Evolutionary conservation across 345 rosid genomes (phyloP), one percentile per base, ranked within the genome.

Genomic region (Murraya koenigii): DNA sequence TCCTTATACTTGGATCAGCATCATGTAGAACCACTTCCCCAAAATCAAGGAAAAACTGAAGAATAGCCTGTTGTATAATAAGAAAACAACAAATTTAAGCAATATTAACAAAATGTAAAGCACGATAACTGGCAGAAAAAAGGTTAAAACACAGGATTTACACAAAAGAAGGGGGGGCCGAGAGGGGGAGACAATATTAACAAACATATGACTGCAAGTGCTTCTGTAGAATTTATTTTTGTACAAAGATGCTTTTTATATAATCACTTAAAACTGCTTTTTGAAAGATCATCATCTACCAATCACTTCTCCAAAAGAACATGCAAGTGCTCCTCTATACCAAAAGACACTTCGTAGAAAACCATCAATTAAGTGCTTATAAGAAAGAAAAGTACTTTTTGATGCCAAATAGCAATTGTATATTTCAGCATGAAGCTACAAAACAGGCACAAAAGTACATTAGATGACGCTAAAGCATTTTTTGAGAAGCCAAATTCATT

Each of bases 1-100:
- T 81, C 77, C 86, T 81, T 54, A 95, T 78, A 82, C 91, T 92
- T 14, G 96, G 92, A 86, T 95, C 98, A 82, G 99, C 93, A 87
- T 96, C 98, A 79, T 92, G 98, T 28, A 96, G 84, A 79, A 91
- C 97, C 69, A 87, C 69, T 63, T 96, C 99, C 25, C 99, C 98
- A 38, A 89, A 92, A 82, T 92, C 97, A 62, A 96, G 93, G 81
- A 83, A 94, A 87, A 92, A 90, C 74, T 89, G 98, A 82, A 95
- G 92, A 85, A 96, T 91, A 11, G 84, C 94, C 99, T 95, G 84
- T 58, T 67, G 8, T 28, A 54, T 19, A 67, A 77, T 22, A 58
- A 1, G 56, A 22, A 61, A 67, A 74, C 30, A 10, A 66, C 26
- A 30, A 7, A 36, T 35, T 36, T 8, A 73, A 39, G 59, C 20